Evolutionary conservation across 2,329 filamentous ascomycete species (phyloP), one percentile per base, ranked within the genome.

Genomic region (Diaporthe citrichinensis): DNA sequence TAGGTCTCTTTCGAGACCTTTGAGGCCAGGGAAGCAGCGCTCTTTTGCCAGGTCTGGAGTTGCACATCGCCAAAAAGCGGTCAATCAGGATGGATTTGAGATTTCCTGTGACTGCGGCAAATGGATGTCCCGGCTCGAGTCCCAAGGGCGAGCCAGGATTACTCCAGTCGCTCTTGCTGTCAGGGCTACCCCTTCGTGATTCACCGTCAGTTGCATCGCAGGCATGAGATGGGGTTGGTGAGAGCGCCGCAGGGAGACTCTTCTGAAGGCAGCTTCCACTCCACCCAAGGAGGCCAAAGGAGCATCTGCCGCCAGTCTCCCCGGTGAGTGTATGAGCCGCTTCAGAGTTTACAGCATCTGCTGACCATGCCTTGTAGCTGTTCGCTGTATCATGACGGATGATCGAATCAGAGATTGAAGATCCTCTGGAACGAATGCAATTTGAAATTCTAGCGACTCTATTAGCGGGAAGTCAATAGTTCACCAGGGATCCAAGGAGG

Each of bases 181-280:
- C 39, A 3, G 15, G 14, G 12, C 39, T 62, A n/a, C 7, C n/a
- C 3, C n/a, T 44, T 1, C n/a, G 7, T 9, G 58, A 23, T 44
- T 23, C 36, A 15, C 8, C 2, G 12, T 17, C 36, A 2, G 14
- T 6, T 23, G 28, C 6, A 17, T 14, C 25, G 28, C 25, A 15
- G 8, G 25, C 23, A 6, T 31, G 10, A 31, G 36, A 28, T 6
- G 25, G 23, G 0, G 15, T 7, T 15, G 7, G 25, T 8, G 25
- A 23, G 3, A 23, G 39, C 5, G 5, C 0, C 8, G 0, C 39
- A 6, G 36, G 23, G 2, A 25, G 1, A 5, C 2, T 20, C 14
- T 62, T 39, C 1, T 12, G 15, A 15, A 23, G 17, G 15, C n/a
- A 34, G 17, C 5, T n/a, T 7, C 2, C 8, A 12, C 20, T 39